Conservation (phyloP, 495 filamentous ascomycete species). For the Tuber indicum region DNA sequence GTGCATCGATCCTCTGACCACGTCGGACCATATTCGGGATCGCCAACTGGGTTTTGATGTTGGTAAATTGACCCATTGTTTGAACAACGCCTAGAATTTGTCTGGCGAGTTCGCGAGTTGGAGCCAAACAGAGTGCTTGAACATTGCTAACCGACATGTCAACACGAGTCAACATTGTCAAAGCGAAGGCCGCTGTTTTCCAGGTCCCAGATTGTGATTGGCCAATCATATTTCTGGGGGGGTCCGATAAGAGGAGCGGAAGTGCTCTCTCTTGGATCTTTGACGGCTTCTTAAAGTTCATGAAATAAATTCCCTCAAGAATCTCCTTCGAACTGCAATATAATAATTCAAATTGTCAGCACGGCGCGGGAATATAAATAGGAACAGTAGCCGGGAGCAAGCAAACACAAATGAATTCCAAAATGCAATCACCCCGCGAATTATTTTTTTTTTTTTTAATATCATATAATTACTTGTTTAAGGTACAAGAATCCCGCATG, state of each 20-base stretch:
- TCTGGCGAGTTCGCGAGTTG: constrained; percentile 87
- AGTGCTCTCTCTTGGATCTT: constrained; percentile 94
- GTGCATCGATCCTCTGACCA: constrained; percentile 56
- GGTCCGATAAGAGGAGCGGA: constrained; percentile 77
- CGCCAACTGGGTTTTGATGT: constrained; percentile 65
- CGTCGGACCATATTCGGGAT: constrained; percentile 66
- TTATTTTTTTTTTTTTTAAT: too few species aligned
- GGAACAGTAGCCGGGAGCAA: constrained; percentile 1
- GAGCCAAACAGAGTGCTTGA: constrained; percentile 84
- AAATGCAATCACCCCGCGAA: not conserved
- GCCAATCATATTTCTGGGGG: constrained; percentile 87
- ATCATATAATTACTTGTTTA: too few species aligned
- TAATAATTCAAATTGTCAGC: constrained; percentile 1
- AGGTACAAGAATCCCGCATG: too few species aligned
- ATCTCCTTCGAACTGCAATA: constrained; percentile 45
- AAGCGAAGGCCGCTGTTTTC: constrained; percentile 93
- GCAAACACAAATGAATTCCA: not conserved
- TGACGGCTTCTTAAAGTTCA: constrained; percentile 91
- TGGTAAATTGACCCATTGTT: constrained; percentile 73
- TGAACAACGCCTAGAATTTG: constrained; percentile 82
- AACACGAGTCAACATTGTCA: constrained; percentile 80
- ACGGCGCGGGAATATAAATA: constrained; percentile 21
- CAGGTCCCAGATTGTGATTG: constrained; percentile 98
- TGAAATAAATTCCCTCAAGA: constrained; percentile 49
- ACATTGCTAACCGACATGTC: constrained; percentile 63